phyloP scores from a whole-genome alignment of 1,284 basidiomycete species.

The Volvariella surrecta region DNA sequence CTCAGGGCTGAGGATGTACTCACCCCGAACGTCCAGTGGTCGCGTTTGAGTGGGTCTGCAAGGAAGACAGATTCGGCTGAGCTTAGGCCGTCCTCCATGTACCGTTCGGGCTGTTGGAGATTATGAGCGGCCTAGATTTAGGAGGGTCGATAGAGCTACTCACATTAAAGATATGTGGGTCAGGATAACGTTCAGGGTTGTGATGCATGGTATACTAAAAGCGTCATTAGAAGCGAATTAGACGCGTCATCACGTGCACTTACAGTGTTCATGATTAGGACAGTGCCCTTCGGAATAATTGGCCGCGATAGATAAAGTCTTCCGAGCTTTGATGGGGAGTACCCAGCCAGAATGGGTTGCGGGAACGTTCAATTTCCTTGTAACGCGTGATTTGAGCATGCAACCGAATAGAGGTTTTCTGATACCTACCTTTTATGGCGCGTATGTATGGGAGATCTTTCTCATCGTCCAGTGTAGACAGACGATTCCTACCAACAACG shows the following conservation, averaged over 20 bases:
- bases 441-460: conserved; percentile 18
- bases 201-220: conserved; percentile 23
- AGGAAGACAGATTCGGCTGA: conserved; percentile 28
- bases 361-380: conserved; percentile 23
- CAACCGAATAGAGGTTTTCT: neutral
- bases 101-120: conserved; percentile 19
- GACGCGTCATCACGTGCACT: conserved; percentile 1
- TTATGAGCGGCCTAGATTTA: neutral
- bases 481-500: conserved; percentile 19
- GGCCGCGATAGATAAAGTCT: conserved; percentile 21
- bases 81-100: conserved; percentile 17
- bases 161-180: conserved; percentile 19
- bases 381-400: conserved; percentile 1
- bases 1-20: no score
- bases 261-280: conserved; percentile 23
- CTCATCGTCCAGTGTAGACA: conserved; percentile 19
- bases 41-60: conserved; percentile 28
- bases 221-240: neutral
- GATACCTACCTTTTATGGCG: conserved; percentile 15
- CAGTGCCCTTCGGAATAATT: conserved; percentile 25
- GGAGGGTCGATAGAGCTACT: conserved; percentile 1
- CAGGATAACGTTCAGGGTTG: conserved; percentile 20
- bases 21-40: conserved; percentile 35
- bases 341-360: conserved; percentile 24
- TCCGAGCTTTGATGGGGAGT: conserved; percentile 23